Base-by-base conservation (phyloP, 257 asterid species). In the Gentiana straminea region DNA sequence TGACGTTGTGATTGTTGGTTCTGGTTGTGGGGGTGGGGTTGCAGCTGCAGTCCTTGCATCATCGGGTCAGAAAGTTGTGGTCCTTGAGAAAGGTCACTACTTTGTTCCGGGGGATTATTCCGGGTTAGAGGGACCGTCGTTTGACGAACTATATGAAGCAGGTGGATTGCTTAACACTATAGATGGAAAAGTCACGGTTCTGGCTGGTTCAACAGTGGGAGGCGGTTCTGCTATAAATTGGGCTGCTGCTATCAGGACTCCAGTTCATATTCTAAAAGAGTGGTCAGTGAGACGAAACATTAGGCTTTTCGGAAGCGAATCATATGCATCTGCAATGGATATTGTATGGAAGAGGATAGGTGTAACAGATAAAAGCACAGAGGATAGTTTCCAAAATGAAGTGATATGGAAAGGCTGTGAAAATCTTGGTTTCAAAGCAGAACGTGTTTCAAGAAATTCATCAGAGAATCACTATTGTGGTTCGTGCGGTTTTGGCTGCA, bases 11-110 rank as follows among this genome's bases (percentile, higher is more conserved):
- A 78, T 91, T 11, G 84, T 91, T 3, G 98, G 98, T 48, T 91
- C 98, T 4, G 98, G 98, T 48, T 71, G 87, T 34, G 98, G 95
- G 0, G 98, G 98, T 44, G 95, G 92, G 0, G 95, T 91, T 13
- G 92, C 96, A 1, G 96, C 94, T 2, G 82, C 89, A 2, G 62
- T 84, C 7, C 95, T 91, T 13, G 89, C 96, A 15, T 75, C 78
- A 52, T 74, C 94, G 0, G 96, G 96, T 2, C 75, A 72, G 37
- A 91, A 81, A 69, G 96, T 91, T 7, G 54, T 91, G 9, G 68
- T 91, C 52, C 86, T 91, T 10, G 96, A 87, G 73, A 91, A 91
- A 68, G 98, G 98, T 9, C 67, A 81, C 52, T 84, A 84, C 79
- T 91, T 91, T 67, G 86, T 75, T 43, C 59, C 84, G 0, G 73